These are phyloP conservation scores for Dactylellina sp. DNA, from an alignment of 2,329 filamentous ascomycete genomes.

Conservation along the genomic window DNA sequence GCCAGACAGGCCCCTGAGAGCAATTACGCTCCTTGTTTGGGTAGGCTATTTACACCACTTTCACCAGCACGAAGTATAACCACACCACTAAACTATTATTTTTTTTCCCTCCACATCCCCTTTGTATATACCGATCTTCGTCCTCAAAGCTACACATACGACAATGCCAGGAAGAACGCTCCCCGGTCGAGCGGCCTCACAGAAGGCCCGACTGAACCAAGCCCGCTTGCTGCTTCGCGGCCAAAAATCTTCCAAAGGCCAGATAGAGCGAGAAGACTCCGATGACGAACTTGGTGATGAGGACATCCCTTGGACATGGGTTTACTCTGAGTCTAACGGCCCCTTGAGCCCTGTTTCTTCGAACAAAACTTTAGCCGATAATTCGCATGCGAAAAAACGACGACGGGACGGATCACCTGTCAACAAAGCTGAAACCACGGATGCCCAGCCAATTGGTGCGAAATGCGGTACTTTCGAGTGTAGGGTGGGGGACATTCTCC, in stretches of 20 bases:
- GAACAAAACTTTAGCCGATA: conserved; percentile 38
- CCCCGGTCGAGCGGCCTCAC: conserved; percentile 55
- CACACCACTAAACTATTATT: neutral
- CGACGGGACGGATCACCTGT: conserved; percentile 49
- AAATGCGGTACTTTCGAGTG: conserved; percentile 85
- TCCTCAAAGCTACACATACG: neutral
- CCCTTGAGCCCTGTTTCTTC: conserved; percentile 33
- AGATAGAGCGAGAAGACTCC: conserved; percentile 79
- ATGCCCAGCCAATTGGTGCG: conserved; percentile 78
- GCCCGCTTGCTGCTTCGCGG: conserved; percentile 67
- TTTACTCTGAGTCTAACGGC: conserved; percentile 67
- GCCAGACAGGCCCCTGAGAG: conserved; percentile 27
- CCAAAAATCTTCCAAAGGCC: conserved; percentile 66
- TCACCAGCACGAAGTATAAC: no score
- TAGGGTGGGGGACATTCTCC: conserved; percentile 81
- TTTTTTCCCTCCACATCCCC: neutral
- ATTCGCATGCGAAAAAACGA: conserved; percentile 47
- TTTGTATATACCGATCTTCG: neutral
- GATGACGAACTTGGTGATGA: conserved; percentile 85
- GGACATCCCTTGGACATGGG: conserved; percentile 82
- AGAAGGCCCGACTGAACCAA: conserved; percentile 65
- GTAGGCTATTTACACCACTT: conserved; percentile 51
- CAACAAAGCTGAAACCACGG: conserved; percentile 60
- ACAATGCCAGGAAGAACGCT: conserved; percentile 47
- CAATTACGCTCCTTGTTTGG: conserved; percentile 46